Base-by-base conservation (phyloP, 257 asterid genomes). In the Fraxinus cuspidata region DNA sequence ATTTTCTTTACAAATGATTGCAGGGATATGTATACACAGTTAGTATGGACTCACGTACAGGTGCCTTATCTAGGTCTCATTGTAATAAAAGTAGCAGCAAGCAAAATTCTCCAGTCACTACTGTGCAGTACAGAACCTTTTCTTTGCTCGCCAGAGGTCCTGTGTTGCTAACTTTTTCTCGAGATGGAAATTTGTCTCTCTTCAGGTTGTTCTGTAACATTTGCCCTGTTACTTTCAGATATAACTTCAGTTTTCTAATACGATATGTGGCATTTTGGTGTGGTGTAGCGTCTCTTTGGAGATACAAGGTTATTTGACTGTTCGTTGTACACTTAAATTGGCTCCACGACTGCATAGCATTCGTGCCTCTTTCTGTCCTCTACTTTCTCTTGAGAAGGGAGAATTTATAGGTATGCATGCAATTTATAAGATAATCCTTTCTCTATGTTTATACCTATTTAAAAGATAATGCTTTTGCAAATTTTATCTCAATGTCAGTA, bases 371-470 rank as follows among this genome's bases (percentile, higher is more conserved):
- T 96, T 96, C 81, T 96, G 99, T 85, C 99, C 99, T 75, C 84
- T 96, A 85, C 98, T 96, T 84, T 96, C 99, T 78, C 98, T 96
- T 58, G 97, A 93, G 91, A 96, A 96, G 87, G 98, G 98, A 77
- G 99, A 96, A 86, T 96, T 75, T 83, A 96, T 93, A 82, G 99
- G 98, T 92, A 83, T 21, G 86, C 27, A 12, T 75, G 58, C 79
- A 25, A 3, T 40, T 38, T 29, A 51, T 72, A 49, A 47, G 11
- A 73, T 15, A 16, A 40, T 71, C 25, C 27, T 64, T 65, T 19
- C 4, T 56, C 49, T 16, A 49, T 49, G 58, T 49, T 16, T 64
- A 35, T 63, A 35, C 47, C 9, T 63, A 12, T 49, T 49, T 3
- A 49, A 16, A 49, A 49, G 58, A 40, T 40, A 40, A 40, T 49